phyloP scores from a whole-genome alignment of 106 monocot species.

The Dioscorea zingiberensis region DNA sequence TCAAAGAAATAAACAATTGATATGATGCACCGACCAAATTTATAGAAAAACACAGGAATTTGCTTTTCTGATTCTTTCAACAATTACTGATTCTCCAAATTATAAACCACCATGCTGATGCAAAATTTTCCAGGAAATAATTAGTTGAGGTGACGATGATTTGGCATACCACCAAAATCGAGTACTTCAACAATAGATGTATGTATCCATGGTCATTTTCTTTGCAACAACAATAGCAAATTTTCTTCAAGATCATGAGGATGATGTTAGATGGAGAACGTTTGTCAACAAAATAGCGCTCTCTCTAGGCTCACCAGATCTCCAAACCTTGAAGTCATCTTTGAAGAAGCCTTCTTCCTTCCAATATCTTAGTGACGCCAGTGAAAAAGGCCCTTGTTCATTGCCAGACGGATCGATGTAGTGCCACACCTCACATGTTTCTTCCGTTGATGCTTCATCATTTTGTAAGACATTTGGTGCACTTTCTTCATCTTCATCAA shows the following conservation, averaged over 20 bases:
- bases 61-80: background rate
- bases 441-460: background rate
- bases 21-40: no score
- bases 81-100: background rate
- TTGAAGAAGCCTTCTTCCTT: constrained; percentile 35
- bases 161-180: background rate
- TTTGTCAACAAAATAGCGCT: constrained; percentile 33
- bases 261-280: constrained; percentile 7
- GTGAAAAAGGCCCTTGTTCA: constrained; percentile 53
- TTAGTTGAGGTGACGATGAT: no score
- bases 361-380: constrained; percentile 30
- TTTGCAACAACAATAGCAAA: no score
- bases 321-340: constrained; percentile 61
- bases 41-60: background rate
- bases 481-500: constrained; percentile 13
- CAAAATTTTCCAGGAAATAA: no score
- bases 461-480: background rate
- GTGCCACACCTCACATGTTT: constrained; percentile 28
- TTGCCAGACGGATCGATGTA: constrained; percentile 48
- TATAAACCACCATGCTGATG: no score
- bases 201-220: no score
- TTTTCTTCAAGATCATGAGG: background rate
- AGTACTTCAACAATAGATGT: background rate
- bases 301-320: constrained; percentile 18
- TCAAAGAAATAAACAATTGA: no score